phyloP scores from a whole-genome alignment of 228 moss, liverwort and hornwort genomes.

The Sphagnum fallax region DNA sequence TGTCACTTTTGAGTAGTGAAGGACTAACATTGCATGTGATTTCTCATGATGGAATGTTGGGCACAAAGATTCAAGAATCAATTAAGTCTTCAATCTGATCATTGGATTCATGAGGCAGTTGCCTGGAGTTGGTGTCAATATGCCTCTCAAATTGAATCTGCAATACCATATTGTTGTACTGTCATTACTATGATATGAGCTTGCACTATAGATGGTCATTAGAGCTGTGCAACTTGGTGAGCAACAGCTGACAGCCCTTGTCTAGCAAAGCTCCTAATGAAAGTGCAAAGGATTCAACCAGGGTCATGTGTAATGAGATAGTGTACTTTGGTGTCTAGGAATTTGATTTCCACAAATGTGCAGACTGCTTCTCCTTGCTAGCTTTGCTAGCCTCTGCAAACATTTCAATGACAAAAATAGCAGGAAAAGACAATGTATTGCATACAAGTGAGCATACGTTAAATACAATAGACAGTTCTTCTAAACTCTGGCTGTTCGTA shows the following conservation, averaged over 20 bases:
- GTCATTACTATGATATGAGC: background rate
- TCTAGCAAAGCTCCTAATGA: background rate
- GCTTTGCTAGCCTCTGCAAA: background rate
- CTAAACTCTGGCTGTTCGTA: too few relatives aligned
- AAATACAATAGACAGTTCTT: too few relatives aligned
- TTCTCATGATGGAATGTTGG: background rate
- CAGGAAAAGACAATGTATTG: too few relatives aligned
- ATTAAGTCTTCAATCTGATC: background rate
- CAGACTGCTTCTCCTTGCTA: background rate
- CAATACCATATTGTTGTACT: background rate
- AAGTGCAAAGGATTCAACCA: background rate
- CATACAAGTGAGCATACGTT: too few relatives aligned
- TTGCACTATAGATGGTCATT: background rate
- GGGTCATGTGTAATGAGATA: constrained; percentile 2
- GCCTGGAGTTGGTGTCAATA: constrained; percentile 1
- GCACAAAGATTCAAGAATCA: background rate
- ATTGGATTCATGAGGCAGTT: background rate
- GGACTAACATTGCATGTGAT: constrained; percentile 16
- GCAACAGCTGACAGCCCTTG: constrained; percentile 1
- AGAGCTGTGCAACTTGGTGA: background rate
- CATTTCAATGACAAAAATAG: too few relatives aligned
- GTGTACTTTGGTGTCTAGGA: constrained; percentile 1
- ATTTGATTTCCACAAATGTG: background rate
- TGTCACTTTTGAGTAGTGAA: constrained; percentile 6
- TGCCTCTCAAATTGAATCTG: constrained; percentile 1